Evolutionary conservation across 768 basidiomycete genomes (phyloP), one percentile per base, ranked within the genome.

Genomic region (Hygrophorus pudorinus): DNA sequence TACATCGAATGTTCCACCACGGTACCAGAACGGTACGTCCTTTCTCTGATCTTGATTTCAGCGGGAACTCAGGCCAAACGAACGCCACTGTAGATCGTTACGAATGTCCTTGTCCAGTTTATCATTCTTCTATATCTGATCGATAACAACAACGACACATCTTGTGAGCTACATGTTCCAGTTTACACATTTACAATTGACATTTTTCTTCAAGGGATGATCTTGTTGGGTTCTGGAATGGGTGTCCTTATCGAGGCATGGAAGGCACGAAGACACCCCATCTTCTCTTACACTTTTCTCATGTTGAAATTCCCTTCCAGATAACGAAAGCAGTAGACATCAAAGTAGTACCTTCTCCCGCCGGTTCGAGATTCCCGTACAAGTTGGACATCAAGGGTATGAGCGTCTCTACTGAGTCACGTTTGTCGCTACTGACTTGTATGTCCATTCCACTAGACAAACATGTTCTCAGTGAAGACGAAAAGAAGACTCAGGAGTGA

Each of bases 401-500:
- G 67, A 46, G 28, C 43, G 28, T 41, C 20, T 48, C 24, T 1
- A n/a, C 40, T 16, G 24, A 9, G 16, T 16, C 11, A 30, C 4
- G n/a, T 5, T n/a, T 29, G 6, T 41, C 9, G 14, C 24, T 43
- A 5, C 14, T 13, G 8, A 11, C 9, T 20, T 41, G 6, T 14
- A 1, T 30, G 13, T n/a, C n/a, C 8, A 1, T 29, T 29, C 16
- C 4, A 13, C 18, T n/a, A 74, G 96, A 98, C 69, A 98, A 97
- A 62, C 92, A 98, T 57, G 82, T 92, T 41, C 72, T 97, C n/a
- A 86, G 73, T 51, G 93, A 96, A 56, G 93, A 97, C 56, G 96
- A 99, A 67, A 92, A 86, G 71, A 93, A 85, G 65, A 97, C 94
- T 8, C 92, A 97, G 61, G 91, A 97, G 81, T 96, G 67, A 59